Conservation (phyloP, 1,284 basidiomycete species). For the Melampsora larici-populina region DNA sequence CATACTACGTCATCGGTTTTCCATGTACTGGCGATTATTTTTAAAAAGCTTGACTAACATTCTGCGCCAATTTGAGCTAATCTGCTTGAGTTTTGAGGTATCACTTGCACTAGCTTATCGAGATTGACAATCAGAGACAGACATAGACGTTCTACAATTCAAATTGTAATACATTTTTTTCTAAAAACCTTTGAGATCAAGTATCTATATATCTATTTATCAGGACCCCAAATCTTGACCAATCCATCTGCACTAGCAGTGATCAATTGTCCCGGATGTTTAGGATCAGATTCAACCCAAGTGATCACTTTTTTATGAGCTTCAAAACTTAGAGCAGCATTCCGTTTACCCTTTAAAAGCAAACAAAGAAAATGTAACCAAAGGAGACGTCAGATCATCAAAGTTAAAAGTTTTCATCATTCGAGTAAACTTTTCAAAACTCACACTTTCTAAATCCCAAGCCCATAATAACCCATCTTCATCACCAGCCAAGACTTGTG, state of each 20-base stretch:
- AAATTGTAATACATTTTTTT: no score
- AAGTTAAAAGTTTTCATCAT: neutral
- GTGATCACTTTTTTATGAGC: conserved; percentile 79
- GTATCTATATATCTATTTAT: neutral
- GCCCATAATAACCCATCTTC: conserved; percentile 81
- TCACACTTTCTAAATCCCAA: conserved; percentile 86
- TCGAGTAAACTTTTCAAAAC: conserved; percentile 50
- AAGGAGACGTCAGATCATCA: neutral
- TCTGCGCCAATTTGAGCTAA: no score
- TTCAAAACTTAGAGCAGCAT: conserved; percentile 65
- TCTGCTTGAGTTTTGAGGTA: no score
- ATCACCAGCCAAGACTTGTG: conserved; percentile 78
- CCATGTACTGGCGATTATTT: no score
- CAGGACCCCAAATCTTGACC: conserved; percentile 48
- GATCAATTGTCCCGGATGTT: conserved; percentile 73
- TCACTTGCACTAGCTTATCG: no score
- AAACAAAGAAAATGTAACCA: neutral
- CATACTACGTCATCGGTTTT: no score
- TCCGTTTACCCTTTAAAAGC: conserved; percentile 62
- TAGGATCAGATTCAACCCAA: conserved; percentile 84
- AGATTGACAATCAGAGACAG: no score
- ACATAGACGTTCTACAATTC: no score
- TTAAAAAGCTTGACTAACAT: no score
- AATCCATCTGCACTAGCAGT: conserved; percentile 70
- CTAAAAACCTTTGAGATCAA: no score